Base-by-base conservation (phyloP, 2,329 filamentous ascomycete species). In the Fusarium keratoplasticum region DNA sequence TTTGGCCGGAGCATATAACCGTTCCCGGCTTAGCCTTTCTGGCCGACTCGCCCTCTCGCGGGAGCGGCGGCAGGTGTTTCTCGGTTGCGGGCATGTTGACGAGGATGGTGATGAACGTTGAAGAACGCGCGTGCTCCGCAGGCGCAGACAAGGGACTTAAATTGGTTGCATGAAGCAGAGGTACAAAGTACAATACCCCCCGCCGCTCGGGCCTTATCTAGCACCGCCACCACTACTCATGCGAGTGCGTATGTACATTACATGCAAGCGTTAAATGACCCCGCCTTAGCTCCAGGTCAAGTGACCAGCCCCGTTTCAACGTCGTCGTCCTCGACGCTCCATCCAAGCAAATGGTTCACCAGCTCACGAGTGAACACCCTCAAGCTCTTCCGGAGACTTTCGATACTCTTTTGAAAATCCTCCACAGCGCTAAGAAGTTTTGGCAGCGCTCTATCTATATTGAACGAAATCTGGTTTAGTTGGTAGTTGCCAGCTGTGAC, bases 321-420 rank as follows among this genome's bases (percentile, higher is more conserved):
- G 25, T 68, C 44, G 2, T 55, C 35, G 4, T 47, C 42, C 42
- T 64, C 44, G 14, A 64, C 44, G 11, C 36, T 33, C 54, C 61
- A 68, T 31, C 42, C 55, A 29, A 68, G 54, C 16, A 68, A 55
- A 47, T 68, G 31, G 29, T 61, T 65, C 29, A 68, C 55, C 33
- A 68, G 10, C 36, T 63, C 54, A 7, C 36, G 54, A 13, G 55
- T 55, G 44, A 68, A 68, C 14, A 68, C 66, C 29, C 38, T 68
- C 27, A 68, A 33, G 29, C 66, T 68, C 35, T 68, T 64, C 14
- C 29, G 40, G n/a, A 68, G 35, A 54, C 55, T 61, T 1, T 68
- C 36, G 29, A 68, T 64, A 33, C 61, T 58, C 20, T 64, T 52
- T 42, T 44, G 35, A 54, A 68, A 55, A 5, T 68, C 54, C n/a